Evolutionary conservation across 129 eudicot genomes (phyloP), one percentile per base, ranked within the genome.

Genomic region (Oenanthe sinensis): DNA sequence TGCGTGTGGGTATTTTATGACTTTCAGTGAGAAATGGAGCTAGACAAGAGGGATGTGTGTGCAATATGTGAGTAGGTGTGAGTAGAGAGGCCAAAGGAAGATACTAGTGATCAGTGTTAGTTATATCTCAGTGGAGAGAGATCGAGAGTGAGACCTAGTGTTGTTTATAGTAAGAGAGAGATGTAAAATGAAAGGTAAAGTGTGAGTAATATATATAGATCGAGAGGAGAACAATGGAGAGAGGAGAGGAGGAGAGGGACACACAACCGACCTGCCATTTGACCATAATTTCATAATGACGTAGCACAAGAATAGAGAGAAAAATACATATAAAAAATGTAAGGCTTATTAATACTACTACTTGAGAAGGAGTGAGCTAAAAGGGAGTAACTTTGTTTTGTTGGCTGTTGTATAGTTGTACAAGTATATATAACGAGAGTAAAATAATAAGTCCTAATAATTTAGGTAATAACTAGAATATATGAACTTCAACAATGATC

Each of bases 201-300:
- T 1, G 67, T 8, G 40, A 37, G 67, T 58, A 9, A 3, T 58
- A 58, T 58, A 58, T n/a, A 58, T 58, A 58, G 67, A 58, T 17
- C 12, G 67, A 15, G n/a, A n/a, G n/a, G n/a, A n/a, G n/a, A 6
- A 71, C 0, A 26, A 49, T 40, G 75, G 40, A 49, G 8, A 3
- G 40, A 37, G 24, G 2, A 8, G 40, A 12, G 14, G 3, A 39
- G 24, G 44, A 37, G 49, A 40, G 75, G 19, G 79, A 22, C 78
- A 19, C 72, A 77, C 80, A 30, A 77, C 80, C 73, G 80, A 77
- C 80, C 80, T 17, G 28, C 30, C 80, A 65, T 55, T 77, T 77
- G 68, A 60, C 80, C 80, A 77, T 42, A 79, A 83, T 72, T 77
- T 80, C 80, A 50, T 80, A 86, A 82, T 75, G 75, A 19, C 47